Evolutionary conservation across 805 yeast genomes (phyloP).

Genomic region (Lipomyces starkeyi): DNA sequence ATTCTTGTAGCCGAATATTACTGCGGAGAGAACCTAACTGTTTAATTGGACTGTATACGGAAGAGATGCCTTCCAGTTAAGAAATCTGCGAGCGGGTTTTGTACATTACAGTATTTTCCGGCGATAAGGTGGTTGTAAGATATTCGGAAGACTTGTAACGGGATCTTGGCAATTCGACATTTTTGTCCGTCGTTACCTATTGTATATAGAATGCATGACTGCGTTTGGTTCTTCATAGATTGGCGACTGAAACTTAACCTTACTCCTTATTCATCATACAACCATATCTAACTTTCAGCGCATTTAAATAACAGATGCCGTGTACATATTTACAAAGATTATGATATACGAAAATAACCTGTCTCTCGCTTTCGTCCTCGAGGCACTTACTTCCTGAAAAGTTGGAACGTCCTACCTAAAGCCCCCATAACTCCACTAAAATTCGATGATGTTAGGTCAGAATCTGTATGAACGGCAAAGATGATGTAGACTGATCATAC

Average conservation of each 20-base stretch:
- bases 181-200: background rate
- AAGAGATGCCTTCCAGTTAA: background rate
- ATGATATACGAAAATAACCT: background rate
- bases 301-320: background rate
- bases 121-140: background rate
- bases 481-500: background rate
- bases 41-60: slow-evolving; percentile 32
- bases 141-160: background rate
- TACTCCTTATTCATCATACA: background rate
- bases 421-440: background rate
- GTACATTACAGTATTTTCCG: background rate
- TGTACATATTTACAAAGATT: background rate
- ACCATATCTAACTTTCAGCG: background rate
- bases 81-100: background rate
- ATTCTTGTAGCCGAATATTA: slow-evolving; percentile 24
- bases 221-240: background rate
- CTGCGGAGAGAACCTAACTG: slow-evolving; percentile 30
- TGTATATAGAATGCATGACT: background rate
- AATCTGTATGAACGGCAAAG: background rate
- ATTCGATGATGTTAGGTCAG: background rate
- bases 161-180: background rate
- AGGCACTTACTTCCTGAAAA: background rate
- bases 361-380: background rate
- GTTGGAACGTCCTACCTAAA: background rate
- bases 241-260: background rate